phyloP scores from a whole-genome alignment of 371 early-diverging fungal genomes.

The Mortierella sp. region DNA sequence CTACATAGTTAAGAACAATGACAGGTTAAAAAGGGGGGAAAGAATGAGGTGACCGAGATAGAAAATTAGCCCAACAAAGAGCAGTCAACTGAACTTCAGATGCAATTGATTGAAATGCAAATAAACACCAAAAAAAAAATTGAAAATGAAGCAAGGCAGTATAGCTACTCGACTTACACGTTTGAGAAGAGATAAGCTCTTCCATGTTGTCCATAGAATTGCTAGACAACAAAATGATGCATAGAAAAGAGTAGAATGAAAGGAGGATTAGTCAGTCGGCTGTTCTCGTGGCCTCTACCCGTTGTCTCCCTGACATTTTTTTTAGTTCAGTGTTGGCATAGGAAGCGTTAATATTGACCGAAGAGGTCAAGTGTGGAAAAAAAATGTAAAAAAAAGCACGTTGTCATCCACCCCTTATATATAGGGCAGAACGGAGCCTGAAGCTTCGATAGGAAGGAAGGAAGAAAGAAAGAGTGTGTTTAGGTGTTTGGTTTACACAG shows the following conservation, averaged over 20 bases:
- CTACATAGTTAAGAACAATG: slow-evolving; percentile 57
- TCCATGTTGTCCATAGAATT: slow-evolving; percentile 74
- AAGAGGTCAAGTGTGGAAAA: not conserved
- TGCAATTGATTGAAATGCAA: not conserved
- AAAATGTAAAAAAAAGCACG: not conserved
- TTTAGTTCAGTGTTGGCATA: not conserved
- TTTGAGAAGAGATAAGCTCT: slow-evolving; percentile 72
- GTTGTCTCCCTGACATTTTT: not conserved
- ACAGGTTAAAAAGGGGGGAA: not conserved
- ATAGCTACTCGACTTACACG: slow-evolving; percentile 62
- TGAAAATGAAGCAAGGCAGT: not conserved
- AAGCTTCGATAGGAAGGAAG: not conserved
- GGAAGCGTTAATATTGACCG: not conserved
- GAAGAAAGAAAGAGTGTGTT: not conserved
- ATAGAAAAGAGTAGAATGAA: not conserved
- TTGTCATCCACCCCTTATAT: not conserved
- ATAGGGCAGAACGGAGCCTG: not conserved
- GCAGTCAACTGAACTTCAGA: not conserved
- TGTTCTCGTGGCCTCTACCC: not conserved
- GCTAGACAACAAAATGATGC: slow-evolving; percentile 42
- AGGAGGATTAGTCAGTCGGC: not conserved
- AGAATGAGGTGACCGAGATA: not conserved
- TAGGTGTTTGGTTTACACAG: not conserved
- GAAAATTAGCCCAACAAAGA: slow-evolving; percentile 11
- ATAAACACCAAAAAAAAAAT: no score